Conservation (phyloP, 75 land plant genomes). For the Pinus albicaulis region DNA sequence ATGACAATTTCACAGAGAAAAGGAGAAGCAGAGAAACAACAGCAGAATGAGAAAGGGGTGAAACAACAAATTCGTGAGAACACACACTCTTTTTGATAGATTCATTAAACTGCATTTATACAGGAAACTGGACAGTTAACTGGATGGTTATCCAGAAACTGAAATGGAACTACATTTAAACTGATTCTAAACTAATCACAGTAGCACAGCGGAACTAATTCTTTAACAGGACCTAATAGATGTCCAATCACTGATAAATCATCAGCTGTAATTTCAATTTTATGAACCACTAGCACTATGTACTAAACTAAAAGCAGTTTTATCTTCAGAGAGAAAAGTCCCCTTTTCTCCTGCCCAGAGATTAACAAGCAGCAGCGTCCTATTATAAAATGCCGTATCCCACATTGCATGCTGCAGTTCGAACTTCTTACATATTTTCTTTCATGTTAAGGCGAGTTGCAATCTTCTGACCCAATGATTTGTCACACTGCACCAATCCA, state of each 20-base stretch:
- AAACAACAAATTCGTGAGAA: no score
- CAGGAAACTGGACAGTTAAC: no score
- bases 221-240: no score
- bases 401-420: neutral
- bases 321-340: neutral
- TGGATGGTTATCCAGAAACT: no score
- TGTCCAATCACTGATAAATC: neutral
- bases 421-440: slow-evolving; percentile 25
- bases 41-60: no score
- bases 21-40: no score
- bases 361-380: neutral
- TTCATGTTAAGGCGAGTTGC: slow-evolving; percentile 39
- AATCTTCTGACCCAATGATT: slow-evolving; percentile 63
- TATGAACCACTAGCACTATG: neutral
- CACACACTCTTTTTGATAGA: no score
- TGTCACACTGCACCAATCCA: slow-evolving; percentile 48
- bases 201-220: no score
- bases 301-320: neutral
- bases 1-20: no score
- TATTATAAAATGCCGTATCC: neutral
- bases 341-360: neutral
- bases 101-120: no score
- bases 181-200: no score
- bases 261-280: neutral
- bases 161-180: no score